A percentile compares a stretch with the other conserved stretches of the same genome.
These are phyloP conservation scores for Sesbania bispinosa DNA, from an alignment of 306 rosid species.

Conservation along the genomic window DNA sequence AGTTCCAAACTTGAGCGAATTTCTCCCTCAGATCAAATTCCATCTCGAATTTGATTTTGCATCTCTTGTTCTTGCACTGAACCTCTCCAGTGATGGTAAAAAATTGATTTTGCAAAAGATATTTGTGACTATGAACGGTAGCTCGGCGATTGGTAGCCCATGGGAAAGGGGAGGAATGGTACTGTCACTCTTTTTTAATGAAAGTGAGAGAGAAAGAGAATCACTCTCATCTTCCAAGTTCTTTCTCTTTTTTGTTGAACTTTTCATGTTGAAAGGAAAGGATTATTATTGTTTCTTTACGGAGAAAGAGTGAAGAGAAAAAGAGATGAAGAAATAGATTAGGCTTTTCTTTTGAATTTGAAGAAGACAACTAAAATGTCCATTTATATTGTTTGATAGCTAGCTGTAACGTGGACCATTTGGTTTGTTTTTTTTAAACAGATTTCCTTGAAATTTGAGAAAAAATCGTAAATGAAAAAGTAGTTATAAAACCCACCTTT, in stretches of 20 bases:
- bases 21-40: not conserved
- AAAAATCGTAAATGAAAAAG: too few species aligned
- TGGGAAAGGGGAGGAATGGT: constrained; percentile 28
- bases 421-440: too few species aligned
- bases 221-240: not conserved
- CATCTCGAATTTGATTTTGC: constrained; percentile 21
- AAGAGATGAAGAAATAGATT: too few species aligned
- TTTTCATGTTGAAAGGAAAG: too few species aligned
- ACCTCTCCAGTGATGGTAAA: constrained; percentile 23
- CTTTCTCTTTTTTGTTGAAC: not conserved
- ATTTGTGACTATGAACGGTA: not conserved
- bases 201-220: not conserved
- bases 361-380: too few species aligned
- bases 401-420: too few species aligned
- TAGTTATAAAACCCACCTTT: too few species aligned
- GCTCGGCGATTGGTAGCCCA: constrained; percentile 56
- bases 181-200: not conserved
- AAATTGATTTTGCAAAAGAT: constrained; percentile 1
- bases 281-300: too few species aligned
- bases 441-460: too few species aligned
- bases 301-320: too few species aligned
- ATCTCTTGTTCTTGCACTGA: constrained; percentile 39
- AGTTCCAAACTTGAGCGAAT: not conserved
- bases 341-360: too few species aligned
- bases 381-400: too few species aligned